A percentile compares a stretch with the other conserved stretches of the same genome.
These are phyloP conservation scores for Cryptosporidium parvum DNA, from an alignment of 169 alveolate genomes.

Conservation along the genomic window DNA sequence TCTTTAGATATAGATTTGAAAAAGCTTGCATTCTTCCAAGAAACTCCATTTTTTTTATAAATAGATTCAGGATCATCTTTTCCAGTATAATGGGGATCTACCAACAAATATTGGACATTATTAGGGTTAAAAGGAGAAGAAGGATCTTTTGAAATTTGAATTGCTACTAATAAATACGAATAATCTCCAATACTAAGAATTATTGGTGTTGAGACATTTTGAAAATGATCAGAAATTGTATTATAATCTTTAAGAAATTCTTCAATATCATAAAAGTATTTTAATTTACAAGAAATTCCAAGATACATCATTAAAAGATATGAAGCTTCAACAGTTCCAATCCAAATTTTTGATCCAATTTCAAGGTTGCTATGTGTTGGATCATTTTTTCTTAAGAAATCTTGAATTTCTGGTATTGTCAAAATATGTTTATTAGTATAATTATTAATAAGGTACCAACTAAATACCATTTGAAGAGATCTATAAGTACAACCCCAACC, in stretches of 20 bases:
- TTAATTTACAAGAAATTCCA: slow-evolving; percentile 78
- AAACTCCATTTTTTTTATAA: slow-evolving; percentile 79
- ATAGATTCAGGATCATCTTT: slow-evolving; percentile 78
- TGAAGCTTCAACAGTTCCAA: slow-evolving; percentile 84
- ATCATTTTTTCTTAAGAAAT: slow-evolving; percentile 78
- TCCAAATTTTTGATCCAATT: slow-evolving; percentile 81
- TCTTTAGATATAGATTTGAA: slow-evolving; percentile 80
- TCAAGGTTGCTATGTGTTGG: slow-evolving; percentile 65
- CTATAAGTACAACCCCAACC: slow-evolving; percentile 87
- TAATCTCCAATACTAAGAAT: slow-evolving; percentile 82
- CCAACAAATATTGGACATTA: slow-evolving; percentile 82
- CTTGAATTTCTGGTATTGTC: slow-evolving; percentile 78
- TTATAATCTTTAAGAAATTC: slow-evolving; percentile 80
- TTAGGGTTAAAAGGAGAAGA: slow-evolving; percentile 12
- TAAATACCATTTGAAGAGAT: slow-evolving; percentile 82
- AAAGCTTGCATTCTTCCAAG: slow-evolving; percentile 82
- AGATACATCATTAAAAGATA: slow-evolving; percentile 81
- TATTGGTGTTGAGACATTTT: slow-evolving; percentile 78
- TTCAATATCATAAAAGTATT: slow-evolving; percentile 76
- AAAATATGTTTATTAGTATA: slow-evolving; percentile 79
- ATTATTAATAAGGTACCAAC: slow-evolving; percentile 83
- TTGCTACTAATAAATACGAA: slow-evolving; percentile 81
- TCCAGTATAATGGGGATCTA: slow-evolving; percentile 85
- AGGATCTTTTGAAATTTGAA: slow-evolving; percentile 79
- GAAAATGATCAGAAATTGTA: slow-evolving; percentile 79